A percentile compares a stretch with the other conserved stretches of the same genome.
Conservation (phyloP, 2,329 filamentous ascomycete genomes). For the Colletotrichum lupini region DNA sequence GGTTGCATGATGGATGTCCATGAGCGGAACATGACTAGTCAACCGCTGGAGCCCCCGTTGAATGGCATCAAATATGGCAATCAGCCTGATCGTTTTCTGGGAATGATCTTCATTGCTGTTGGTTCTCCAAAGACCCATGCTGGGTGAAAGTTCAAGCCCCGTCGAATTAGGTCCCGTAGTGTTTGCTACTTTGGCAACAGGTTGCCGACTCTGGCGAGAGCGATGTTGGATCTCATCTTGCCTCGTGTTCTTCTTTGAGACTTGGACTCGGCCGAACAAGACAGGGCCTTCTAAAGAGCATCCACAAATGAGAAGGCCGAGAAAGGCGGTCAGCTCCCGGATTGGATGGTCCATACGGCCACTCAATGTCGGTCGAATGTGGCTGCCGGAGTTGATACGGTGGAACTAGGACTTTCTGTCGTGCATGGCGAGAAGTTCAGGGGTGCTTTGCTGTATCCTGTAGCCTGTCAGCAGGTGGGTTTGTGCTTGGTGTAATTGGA, state of each 20-base stretch:
- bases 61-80: slow-evolving; percentile 17
- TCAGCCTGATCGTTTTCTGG: slow-evolving; percentile 4
- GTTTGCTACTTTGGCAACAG: background rate
- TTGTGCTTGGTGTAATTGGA: background rate
- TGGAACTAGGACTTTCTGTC: slow-evolving; percentile 26
- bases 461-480: background rate
- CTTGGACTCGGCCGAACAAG: background rate
- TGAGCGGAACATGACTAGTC: slow-evolving; percentile 30
- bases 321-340: slow-evolving; percentile 40
- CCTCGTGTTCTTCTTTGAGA: background rate
- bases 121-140: background rate
- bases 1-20: slow-evolving; percentile 29
- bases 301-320: slow-evolving; percentile 21
- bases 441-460: background rate
- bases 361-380: slow-evolving; percentile 21
- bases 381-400: slow-evolving; percentile 23
- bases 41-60: slow-evolving; percentile 11
- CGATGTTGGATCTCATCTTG: background rate
- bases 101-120: slow-evolving; percentile 23
- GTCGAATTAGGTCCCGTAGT: background rate
- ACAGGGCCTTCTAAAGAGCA: background rate
- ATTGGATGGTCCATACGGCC: slow-evolving; percentile 24
- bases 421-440: slow-evolving; percentile 15
- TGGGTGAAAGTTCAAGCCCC: background rate
- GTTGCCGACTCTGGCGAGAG: background rate